These are phyloP conservation scores for Yamadazyma taylorii DNA, from an alignment of 1,139 yeast genomes.

Conservation along the genomic window DNA sequence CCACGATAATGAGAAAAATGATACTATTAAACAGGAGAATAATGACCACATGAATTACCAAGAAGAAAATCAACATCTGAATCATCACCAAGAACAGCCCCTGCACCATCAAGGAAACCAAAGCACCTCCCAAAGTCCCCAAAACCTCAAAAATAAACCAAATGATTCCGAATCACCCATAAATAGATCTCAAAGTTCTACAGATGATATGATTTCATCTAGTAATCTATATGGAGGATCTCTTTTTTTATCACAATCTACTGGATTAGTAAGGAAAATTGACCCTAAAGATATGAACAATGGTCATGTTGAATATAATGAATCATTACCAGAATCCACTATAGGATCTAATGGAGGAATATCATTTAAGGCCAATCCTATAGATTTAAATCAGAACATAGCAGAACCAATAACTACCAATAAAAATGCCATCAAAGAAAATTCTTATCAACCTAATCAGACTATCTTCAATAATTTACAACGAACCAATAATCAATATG, in stretches of 20 bases:
- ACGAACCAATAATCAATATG: constrained; percentile 39
- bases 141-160: no score
- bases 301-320: constrained; percentile 8
- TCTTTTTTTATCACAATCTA: constrained; percentile 44
- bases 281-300: constrained; percentile 20
- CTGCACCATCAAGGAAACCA: no score
- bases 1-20: not conserved
- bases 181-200: constrained; percentile 22
- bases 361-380: constrained; percentile 38
- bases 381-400: constrained; percentile 21
- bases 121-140: no score
- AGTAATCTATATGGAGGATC: constrained; percentile 46
- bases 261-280: constrained; percentile 42
- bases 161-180: not conserved
- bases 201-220: constrained; percentile 29
- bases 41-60: no score
- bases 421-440: constrained; percentile 33
- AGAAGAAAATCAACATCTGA: no score
- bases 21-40: not conserved
- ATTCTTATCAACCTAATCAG: constrained; percentile 47
- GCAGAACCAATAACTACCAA: constrained; percentile 40
- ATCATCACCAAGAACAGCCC: no score
- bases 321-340: constrained; percentile 18
- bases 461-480: constrained; percentile 46
- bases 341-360: constrained; percentile 33